Evolutionary conservation across 129 eudicot species (phyloP).

Genomic region (Saposhnikovia divaricata): DNA sequence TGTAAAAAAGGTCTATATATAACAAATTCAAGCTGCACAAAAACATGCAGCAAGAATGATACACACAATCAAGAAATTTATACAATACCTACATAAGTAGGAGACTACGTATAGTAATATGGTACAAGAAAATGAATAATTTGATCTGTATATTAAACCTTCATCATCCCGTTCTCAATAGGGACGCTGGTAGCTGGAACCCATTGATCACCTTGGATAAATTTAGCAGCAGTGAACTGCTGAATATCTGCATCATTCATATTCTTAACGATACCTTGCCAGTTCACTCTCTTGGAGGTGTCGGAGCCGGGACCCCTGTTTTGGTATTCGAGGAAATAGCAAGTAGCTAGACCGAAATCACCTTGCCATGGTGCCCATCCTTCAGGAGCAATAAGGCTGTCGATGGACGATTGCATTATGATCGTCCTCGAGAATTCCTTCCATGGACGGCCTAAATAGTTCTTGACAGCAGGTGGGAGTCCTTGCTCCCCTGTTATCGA

Average conservation of each 20-base stretch:
- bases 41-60: neutral
- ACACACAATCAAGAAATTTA: too few relatives aligned
- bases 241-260: neutral
- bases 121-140: too few relatives aligned
- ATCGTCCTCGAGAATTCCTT: constrained; percentile 41
- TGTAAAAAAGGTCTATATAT: neutral
- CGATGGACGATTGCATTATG: constrained; percentile 40
- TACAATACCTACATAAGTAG: neutral
- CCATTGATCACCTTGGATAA: neutral
- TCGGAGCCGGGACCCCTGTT: neutral
- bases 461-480: neutral
- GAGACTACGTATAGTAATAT: neutral
- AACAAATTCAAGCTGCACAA: neutral
- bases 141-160: neutral
- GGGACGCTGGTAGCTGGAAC: neutral
- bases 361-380: constrained; percentile 51
- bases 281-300: neutral
- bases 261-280: neutral
- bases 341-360: neutral
- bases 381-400: constrained; percentile 24
- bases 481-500: constrained; percentile 20
- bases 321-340: neutral
- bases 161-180: neutral
- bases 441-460: constrained; percentile 61
- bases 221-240: neutral